These are phyloP conservation scores for Neopestalotiopsis clavispora DNA, from an alignment of 2,329 filamentous ascomycete species.

Conservation along the genomic window DNA sequence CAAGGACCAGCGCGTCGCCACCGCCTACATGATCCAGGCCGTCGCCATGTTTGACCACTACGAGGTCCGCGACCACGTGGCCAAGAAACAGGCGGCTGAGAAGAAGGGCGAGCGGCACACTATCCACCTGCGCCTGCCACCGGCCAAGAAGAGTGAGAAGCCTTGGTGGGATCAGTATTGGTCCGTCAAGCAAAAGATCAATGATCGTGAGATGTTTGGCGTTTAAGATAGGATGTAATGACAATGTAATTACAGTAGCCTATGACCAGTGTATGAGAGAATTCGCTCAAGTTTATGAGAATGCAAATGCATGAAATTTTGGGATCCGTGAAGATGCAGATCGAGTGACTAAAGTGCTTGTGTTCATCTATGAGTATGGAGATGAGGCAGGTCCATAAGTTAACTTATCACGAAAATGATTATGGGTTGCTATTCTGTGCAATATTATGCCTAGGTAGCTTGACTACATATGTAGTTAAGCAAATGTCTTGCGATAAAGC, in stretches of 20 bases:
- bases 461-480: no score
- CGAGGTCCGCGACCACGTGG: constrained; percentile 4
- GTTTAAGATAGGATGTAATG: neutral
- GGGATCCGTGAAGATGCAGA: no score
- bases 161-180: constrained; percentile 11
- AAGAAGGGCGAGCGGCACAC: constrained; percentile 4
- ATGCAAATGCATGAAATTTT: no score
- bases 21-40: constrained; percentile 11
- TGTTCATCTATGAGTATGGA: no score
- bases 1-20: constrained; percentile 6
- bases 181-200: neutral
- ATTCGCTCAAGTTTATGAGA: neutral
- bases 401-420: no score
- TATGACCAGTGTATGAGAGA: neutral
- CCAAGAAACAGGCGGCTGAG: constrained; percentile 3
- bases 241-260: neutral
- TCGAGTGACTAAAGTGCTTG: no score
- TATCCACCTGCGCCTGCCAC: neutral
- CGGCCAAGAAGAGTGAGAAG: constrained; percentile 3
- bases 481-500: no score
- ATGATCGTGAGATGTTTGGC: constrained; percentile 9
- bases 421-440: fast-evolving
- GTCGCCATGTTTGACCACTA: constrained; percentile 14
- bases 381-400: no score
- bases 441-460: no score